Percentiles rank a stretch among this genome's conserved stretches.
Conservation (phyloP, 805 yeast genomes). For the Candida railenensis region DNA sequence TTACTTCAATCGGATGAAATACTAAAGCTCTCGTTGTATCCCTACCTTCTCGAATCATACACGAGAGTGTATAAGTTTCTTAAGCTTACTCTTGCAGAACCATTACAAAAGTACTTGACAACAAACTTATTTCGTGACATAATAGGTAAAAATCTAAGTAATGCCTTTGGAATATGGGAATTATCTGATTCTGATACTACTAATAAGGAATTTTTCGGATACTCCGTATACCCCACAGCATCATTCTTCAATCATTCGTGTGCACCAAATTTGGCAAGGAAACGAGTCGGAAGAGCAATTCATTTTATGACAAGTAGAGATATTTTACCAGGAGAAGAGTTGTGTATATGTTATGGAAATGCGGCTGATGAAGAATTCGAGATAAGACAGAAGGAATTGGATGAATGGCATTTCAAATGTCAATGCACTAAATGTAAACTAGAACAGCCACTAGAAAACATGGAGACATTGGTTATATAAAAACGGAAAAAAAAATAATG, state of each 20-base stretch:
- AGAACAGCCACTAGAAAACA: neutral
- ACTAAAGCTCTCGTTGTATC: constrained; percentile 44
- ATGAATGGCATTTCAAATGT: constrained; percentile 62
- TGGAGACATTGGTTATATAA: neutral
- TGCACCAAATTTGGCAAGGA: constrained; percentile 51
- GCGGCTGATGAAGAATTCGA: constrained; percentile 37
- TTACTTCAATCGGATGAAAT: constrained; percentile 52
- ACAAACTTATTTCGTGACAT: constrained; percentile 42
- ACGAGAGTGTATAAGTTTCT: constrained; percentile 49
- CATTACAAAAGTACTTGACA: constrained; percentile 34
- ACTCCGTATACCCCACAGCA: constrained; percentile 58
- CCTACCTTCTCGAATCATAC: constrained; percentile 48
- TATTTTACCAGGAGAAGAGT: constrained; percentile 44
- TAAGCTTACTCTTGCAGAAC: constrained; percentile 34
- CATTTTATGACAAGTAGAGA: constrained; percentile 41
- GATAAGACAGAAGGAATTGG: constrained; percentile 42
- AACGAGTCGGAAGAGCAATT: constrained; percentile 38
- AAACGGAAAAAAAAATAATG: neutral
- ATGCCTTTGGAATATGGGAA: constrained; percentile 72
- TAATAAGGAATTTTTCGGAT: constrained; percentile 56
- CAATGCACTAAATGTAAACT: constrained; percentile 46
- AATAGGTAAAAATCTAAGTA: constrained; percentile 61
- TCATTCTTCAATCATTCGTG: constrained; percentile 72
- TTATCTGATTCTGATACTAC: constrained; percentile 33
- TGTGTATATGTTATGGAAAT: constrained; percentile 64